Conservation (phyloP, 140 eudicot genomes). For the Flaveria floridana region DNA sequence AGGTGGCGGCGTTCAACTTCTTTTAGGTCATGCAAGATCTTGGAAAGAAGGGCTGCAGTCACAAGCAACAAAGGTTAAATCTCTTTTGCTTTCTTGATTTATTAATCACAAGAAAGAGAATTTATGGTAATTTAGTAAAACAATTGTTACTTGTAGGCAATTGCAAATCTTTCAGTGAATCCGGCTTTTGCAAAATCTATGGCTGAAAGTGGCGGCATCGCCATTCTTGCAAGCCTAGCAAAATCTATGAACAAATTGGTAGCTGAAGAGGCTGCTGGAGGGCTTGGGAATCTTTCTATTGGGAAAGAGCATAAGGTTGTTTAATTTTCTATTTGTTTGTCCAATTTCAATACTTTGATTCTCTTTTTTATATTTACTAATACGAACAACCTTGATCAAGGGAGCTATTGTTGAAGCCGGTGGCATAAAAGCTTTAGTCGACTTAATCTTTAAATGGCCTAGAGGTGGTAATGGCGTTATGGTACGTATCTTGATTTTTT, state of each 20-base stretch:
- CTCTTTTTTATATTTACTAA: constrained; percentile 8
- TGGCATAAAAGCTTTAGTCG: constrained; percentile 81
- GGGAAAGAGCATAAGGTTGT: constrained; percentile 92
- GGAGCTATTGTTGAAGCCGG: constrained; percentile 90
- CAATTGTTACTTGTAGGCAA: constrained; percentile 49
- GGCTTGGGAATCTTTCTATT: constrained; percentile 95
- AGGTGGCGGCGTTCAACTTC: constrained; percentile 79
- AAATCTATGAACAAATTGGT: constrained; percentile 83
- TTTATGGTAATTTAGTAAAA: background rate
- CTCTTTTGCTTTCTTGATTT: background rate
- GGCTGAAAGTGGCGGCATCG: constrained; percentile 82
- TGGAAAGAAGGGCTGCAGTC: constrained; percentile 89
- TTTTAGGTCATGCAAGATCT: constrained; percentile 67
- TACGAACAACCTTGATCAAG: constrained; percentile 37
- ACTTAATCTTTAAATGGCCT: constrained; percentile 82
- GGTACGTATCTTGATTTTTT: constrained; percentile 47
- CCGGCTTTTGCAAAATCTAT: constrained; percentile 79
- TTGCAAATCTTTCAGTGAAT: constrained; percentile 82
- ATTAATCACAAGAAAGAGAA: background rate
- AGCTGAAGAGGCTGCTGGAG: constrained; percentile 99
- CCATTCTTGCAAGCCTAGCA: constrained; percentile 68
- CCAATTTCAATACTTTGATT: background rate
- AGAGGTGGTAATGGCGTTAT: constrained; percentile 75
- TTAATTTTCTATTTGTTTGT: background rate
- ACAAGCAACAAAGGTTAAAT: constrained; percentile 77